Conservation (phyloP, 179 eudicot genomes). For the Spinacia oleracea region DNA sequence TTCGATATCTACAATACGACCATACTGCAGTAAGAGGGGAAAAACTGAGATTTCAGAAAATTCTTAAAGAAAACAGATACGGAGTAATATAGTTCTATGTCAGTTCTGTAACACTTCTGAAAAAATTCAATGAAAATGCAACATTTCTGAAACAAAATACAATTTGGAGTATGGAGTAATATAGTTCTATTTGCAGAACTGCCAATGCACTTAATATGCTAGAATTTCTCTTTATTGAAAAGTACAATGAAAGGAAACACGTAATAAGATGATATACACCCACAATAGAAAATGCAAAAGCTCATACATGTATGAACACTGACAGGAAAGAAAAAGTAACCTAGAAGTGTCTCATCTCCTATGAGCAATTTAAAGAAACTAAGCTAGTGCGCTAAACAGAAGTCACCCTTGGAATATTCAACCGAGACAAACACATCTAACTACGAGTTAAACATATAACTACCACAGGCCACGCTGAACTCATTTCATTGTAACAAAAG, state of each 20-base stretch:
- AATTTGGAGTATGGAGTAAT: too few species aligned
- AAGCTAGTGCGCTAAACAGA: not conserved
- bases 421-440: not conserved
- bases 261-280: not conserved
- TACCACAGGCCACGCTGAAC: not conserved
- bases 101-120: too few species aligned
- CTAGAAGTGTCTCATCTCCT: not conserved
- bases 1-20: conserved; percentile 35
- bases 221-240: not conserved
- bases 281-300: not conserved
- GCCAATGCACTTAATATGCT: not conserved
- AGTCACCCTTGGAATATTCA: not conserved
- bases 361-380: not conserved
- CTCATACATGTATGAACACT: not conserved
- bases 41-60: not conserved
- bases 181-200: too few species aligned
- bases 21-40: conserved; percentile 29
- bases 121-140: not conserved
- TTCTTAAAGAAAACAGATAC: not conserved
- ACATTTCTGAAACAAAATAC: not conserved
- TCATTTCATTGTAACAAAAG: not conserved
- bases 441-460: not conserved
- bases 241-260: not conserved
- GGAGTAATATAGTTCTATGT: too few species aligned
- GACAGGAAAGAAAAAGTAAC: not conserved